A percentile compares a stretch with the other conserved stretches of the same genome.
Evolutionary conservation across 495 filamentous ascomycete genomes (phyloP).

Genomic region (Neurospora sublineolata): DNA sequence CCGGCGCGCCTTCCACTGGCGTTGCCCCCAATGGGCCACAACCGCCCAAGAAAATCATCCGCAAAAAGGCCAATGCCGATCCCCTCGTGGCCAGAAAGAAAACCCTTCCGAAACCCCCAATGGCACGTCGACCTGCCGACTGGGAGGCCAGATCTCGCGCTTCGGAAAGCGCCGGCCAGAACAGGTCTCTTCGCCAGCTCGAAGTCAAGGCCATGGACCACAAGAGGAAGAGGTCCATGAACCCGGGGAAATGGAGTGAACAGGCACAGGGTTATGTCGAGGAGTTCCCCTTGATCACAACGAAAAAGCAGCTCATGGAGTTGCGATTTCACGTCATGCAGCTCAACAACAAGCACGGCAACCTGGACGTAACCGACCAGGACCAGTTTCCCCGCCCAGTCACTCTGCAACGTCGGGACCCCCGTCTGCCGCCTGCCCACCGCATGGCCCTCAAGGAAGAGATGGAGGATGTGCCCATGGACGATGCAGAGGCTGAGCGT

Average conservation of each 20-base stretch:
- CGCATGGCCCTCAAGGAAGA: constrained; percentile 44
- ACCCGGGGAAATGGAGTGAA: constrained; percentile 48
- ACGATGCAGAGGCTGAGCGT: constrained; percentile 63
- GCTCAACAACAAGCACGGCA: constrained; percentile 33
- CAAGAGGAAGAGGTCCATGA: not conserved
- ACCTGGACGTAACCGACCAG: constrained; percentile 62
- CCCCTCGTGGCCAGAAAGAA: constrained; percentile 59
- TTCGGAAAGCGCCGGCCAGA: not conserved
- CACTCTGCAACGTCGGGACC: constrained; percentile 77
- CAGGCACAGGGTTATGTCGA: constrained; percentile 38
- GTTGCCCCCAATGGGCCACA: constrained; percentile 27
- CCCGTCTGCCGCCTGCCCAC: constrained; percentile 53
- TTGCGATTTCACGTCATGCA: constrained; percentile 78
- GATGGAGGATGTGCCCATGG: constrained; percentile 30
- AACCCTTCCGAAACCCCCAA: constrained; percentile 13
- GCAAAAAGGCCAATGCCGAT: constrained; percentile 41
- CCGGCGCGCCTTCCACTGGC: constrained; percentile 20
- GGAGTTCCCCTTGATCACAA: constrained; percentile 67
- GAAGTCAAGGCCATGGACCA: not conserved
- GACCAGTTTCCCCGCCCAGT: constrained; percentile 80
- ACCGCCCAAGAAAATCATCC: constrained; percentile 29
- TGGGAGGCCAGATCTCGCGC: not conserved
- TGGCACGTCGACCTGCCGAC: not conserved
- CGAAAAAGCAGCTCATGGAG: constrained; percentile 67
- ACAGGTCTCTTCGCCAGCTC: not conserved